A percentile compares a stretch with the other conserved stretches of the same genome.
Evolutionary conservation across 192 early-diverging fungal genomes (phyloP).

Genomic region (Coemansia sp.): DNA sequence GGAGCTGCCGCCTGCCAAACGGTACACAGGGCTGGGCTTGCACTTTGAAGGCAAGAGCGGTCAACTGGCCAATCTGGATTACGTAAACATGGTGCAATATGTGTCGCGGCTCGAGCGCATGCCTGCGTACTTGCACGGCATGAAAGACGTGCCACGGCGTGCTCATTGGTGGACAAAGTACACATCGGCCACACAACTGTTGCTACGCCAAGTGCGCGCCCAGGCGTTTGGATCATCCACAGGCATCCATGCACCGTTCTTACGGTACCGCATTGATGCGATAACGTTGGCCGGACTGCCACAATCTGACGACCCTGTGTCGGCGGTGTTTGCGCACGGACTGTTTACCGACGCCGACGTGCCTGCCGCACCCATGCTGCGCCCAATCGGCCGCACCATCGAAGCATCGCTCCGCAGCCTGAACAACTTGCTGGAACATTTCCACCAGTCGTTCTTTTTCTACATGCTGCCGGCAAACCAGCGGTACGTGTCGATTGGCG

Average conservation of each 20-base stretch:
- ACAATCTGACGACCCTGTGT: conserved; percentile 27
- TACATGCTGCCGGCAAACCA: conserved; percentile 83
- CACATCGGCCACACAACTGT: conserved; percentile 20
- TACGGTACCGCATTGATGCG: conserved; percentile 76
- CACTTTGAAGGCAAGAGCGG: conserved; percentile 88
- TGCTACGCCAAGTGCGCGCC: conserved; percentile 39
- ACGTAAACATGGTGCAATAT: conserved; percentile 72
- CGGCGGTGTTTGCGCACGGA: conserved; percentile 6
- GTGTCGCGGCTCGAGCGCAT: conserved; percentile 56
- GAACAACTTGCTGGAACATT: conserved; percentile 89
- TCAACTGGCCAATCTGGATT: conserved; percentile 88
- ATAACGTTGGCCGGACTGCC: conserved; percentile 59
- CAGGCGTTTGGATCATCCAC: conserved; percentile 46
- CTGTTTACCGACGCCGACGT: not conserved
- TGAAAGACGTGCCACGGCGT: conserved; percentile 19
- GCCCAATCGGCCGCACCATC: conserved; percentile 56
- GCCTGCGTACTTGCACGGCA: conserved; percentile 50
- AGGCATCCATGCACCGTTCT: conserved; percentile 44
- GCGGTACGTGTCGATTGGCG: conserved; percentile 82
- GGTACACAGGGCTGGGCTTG: conserved; percentile 63
- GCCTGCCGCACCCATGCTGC: conserved; percentile 3
- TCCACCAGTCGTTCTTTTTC: conserved; percentile 97
- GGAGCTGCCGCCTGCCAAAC: conserved; percentile 72
- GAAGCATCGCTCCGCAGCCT: conserved; percentile 83
- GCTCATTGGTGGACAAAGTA: conserved; percentile 18